Conservation (phyloP, 2,329 filamentous ascomycete species). For the Diaporthe capsici region DNA sequence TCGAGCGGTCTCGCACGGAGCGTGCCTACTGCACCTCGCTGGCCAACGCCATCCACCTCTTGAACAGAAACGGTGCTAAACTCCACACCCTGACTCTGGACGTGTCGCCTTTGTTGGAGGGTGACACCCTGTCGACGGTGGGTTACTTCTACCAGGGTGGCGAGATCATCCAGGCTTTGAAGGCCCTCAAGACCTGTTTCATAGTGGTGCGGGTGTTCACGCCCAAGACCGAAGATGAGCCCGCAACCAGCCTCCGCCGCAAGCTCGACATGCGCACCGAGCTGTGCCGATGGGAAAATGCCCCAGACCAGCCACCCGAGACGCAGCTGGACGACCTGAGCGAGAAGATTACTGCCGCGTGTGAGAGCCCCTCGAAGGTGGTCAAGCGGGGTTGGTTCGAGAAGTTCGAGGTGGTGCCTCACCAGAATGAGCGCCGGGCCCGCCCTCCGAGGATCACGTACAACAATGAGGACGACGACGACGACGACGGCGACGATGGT, state of each 20-base stretch:
- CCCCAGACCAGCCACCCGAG: not conserved
- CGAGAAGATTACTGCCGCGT: constrained; percentile 46
- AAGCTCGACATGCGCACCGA: constrained; percentile 39
- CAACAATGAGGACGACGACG: not conserved
- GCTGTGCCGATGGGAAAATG: not conserved
- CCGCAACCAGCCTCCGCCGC: constrained; percentile 47
- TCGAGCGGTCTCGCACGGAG: constrained; percentile 57
- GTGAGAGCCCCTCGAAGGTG: constrained; percentile 42
- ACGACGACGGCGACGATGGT: not conserved
- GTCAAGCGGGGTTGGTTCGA: constrained; percentile 43
- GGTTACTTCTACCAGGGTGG: constrained; percentile 34
- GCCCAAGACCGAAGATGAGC: constrained; percentile 45
- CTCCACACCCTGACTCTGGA: constrained; percentile 61
- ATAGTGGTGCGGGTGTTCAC: constrained; percentile 44
- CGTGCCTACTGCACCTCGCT: constrained; percentile 45
- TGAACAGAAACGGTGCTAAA: constrained; percentile 41
- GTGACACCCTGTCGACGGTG: not conserved
- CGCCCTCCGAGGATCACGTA: not conserved
- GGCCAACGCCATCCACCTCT: constrained; percentile 35
- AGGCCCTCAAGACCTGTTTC: constrained; percentile 42
- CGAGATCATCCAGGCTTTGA: constrained; percentile 39
- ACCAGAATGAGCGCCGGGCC: not conserved
- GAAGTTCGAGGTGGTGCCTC: constrained; percentile 26
- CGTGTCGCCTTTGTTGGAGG: constrained; percentile 47
- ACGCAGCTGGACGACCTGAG: constrained; percentile 41